A percentile compares a stretch with the other conserved stretches of the same genome.
Evolutionary conservation across 805 yeast species (phyloP).

Genomic region (Pichia cephalocereana): DNA sequence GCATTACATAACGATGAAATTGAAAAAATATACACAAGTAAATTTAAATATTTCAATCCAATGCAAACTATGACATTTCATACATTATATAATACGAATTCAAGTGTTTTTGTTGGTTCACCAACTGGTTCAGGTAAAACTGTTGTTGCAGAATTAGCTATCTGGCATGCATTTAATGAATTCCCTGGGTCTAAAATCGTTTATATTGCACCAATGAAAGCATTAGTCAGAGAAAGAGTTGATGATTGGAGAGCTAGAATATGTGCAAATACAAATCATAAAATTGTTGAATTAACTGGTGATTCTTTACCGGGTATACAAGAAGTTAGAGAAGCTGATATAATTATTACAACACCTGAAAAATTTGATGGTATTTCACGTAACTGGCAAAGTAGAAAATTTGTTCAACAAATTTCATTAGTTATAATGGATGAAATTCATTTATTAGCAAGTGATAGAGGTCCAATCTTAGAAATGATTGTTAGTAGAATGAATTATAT

Average conservation of each 20-base stretch:
- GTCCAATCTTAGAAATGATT: constrained; percentile 81
- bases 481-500: constrained; percentile 80
- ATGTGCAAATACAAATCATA: constrained; percentile 35
- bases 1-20: constrained; percentile 65
- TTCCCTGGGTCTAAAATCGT: constrained; percentile 75
- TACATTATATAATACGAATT: constrained; percentile 68
- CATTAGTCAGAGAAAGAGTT: constrained; percentile 73
- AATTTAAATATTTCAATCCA: constrained; percentile 86
- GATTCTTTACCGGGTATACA: constrained; percentile 68
- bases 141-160: constrained; percentile 91
- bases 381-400: constrained; percentile 72
- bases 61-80: constrained; percentile 98
- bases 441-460: constrained; percentile 75
- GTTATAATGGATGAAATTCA: constrained; percentile 85
- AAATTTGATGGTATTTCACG: constrained; percentile 84
- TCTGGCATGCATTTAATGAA: constrained; percentile 89
- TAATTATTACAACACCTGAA: constrained; percentile 77
- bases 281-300: constrained; percentile 72
- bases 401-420: constrained; percentile 65
- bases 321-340: constrained; percentile 60
- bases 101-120: constrained; percentile 86
- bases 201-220: constrained; percentile 87
- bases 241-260: constrained; percentile 66
- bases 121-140: constrained; percentile 99
- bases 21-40: constrained; percentile 57